Base-by-base conservation (phyloP, 495 filamentous ascomycete genomes). In the Sordaria brevicollis region DNA sequence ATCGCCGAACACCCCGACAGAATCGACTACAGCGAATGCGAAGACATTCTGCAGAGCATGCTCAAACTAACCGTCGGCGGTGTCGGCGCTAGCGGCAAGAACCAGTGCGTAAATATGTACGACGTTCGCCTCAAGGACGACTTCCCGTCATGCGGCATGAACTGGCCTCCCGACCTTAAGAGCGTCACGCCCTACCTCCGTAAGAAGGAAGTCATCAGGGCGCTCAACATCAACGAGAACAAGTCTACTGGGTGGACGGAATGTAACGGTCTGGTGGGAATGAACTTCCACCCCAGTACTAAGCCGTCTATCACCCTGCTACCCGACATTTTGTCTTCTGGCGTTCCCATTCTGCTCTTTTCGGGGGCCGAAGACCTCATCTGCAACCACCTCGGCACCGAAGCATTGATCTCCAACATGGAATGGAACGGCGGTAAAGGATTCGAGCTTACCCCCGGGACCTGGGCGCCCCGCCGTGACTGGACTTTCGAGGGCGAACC, bases 331-430 rank as follows among this genome's bases (percentile, higher is more conserved):
- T 83, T 98, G 7, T 85, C 89, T 74, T 31, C 49, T 11, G 84
- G 92, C 49, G 79, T 98, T 25, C 89, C 90, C 17, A 83, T 95
- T 21, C 76, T 96, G 2, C 88, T 99, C 29, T 99, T 98, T 83
- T 96, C 93, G 21, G 95, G 95, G 69, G 92, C 95, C 72, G 87
- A 94, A 75, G 95, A 99, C 76, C 81, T 97, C 10, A 98, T 99
- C 72, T 99, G 95, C 84, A 99, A 98, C 78, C 93, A 99, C 78
- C 83, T 98, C 19, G 95, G 95, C 65, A 99, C 95, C 2, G 95
- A 99, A 76, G 86, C 90, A 34, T 78, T 97, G 65, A 97, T 99
- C 77, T 88, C 91, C 78, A 93, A 92, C 80, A 90, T 99, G 88
- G 82, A 91, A 73, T 99, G 93, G 92, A 93, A 92, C 75, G 92